phyloP scores from a whole-genome alignment of 306 rosid genomes.

The Comarum palustre region DNA sequence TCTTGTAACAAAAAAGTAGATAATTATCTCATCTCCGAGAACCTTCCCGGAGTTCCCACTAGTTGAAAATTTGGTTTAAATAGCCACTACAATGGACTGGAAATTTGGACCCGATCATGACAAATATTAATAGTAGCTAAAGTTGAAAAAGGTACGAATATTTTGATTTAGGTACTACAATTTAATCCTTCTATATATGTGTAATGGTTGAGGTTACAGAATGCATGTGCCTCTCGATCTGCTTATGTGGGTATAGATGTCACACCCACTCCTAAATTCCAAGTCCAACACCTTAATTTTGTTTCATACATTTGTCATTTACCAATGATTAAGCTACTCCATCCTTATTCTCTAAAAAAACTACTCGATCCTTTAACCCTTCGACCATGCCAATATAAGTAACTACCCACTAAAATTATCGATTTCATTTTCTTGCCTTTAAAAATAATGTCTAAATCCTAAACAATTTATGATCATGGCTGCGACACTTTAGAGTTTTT shows the following conservation, averaged over 20 bases:
- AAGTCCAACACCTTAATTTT: neutral
- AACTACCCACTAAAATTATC: too few species aligned
- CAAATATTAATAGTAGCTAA: neutral
- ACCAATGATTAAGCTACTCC: neutral
- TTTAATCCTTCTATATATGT: neutral
- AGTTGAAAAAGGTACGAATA: neutral
- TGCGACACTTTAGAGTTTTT: too few species aligned
- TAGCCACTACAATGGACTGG: neutral
- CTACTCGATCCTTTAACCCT: neutral
- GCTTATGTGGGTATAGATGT: neutral
- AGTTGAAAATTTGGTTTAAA: neutral
- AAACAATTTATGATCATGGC: too few species aligned
- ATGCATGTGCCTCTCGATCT: neutral
- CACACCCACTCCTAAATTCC: neutral
- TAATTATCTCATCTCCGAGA: neutral
- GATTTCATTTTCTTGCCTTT: too few species aligned
- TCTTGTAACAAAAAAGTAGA: neutral
- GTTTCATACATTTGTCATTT: conserved; percentile 1
- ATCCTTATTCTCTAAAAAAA: too few species aligned
- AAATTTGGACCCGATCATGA: neutral
- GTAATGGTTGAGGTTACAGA: neutral
- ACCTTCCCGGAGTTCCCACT: neutral
- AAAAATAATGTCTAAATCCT: too few species aligned
- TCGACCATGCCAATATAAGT: neutral
- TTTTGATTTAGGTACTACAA: neutral